phyloP scores from a whole-genome alignment of 2,329 filamentous ascomycete genomes.

The Talaromyces rugulosus region DNA sequence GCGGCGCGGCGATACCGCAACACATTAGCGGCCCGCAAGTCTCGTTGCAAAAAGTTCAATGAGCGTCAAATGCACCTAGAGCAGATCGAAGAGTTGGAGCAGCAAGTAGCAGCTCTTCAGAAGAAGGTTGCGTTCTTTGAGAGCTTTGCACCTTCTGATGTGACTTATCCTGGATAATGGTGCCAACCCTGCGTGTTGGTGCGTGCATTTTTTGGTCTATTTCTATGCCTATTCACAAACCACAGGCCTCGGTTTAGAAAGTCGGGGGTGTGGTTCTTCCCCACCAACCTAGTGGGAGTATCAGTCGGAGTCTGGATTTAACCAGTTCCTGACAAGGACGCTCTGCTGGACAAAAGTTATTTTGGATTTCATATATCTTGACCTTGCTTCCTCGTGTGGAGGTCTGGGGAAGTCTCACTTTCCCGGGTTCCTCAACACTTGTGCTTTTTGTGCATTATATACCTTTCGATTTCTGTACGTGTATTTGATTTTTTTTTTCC shows the following conservation, averaged over 20 bases:
- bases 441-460: slow-evolving; percentile 7
- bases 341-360: slow-evolving; percentile 29
- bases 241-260: slow-evolving; percentile 18
- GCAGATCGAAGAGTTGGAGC: slow-evolving; percentile 62
- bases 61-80: slow-evolving; percentile 71
- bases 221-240: slow-evolving; percentile 19
- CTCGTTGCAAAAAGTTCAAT: slow-evolving; percentile 73
- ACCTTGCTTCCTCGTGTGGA: slow-evolving; percentile 9
- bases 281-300: slow-evolving; percentile 23
- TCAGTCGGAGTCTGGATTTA: slow-evolving; percentile 16
- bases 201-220: slow-evolving; percentile 2
- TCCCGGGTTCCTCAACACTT: slow-evolving; percentile 6
- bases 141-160: background rate
- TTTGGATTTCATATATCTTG: slow-evolving; percentile 13
- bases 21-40: slow-evolving; percentile 89
- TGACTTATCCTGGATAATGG: background rate
- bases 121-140: slow-evolving; percentile 15
- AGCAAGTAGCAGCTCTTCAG: background rate
- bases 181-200: background rate
- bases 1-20: slow-evolving; percentile 92
- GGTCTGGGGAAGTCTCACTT: slow-evolving; percentile 12
- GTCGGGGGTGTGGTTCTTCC: slow-evolving; percentile 32
- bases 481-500: slow-evolving; percentile 15
- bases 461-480: slow-evolving; percentile 14
- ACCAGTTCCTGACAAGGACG: slow-evolving; percentile 15